Evolutionary conservation across 148 eudicot species (phyloP), one percentile per base, ranked within the genome.

Genomic region (Beta vulgaris): DNA sequence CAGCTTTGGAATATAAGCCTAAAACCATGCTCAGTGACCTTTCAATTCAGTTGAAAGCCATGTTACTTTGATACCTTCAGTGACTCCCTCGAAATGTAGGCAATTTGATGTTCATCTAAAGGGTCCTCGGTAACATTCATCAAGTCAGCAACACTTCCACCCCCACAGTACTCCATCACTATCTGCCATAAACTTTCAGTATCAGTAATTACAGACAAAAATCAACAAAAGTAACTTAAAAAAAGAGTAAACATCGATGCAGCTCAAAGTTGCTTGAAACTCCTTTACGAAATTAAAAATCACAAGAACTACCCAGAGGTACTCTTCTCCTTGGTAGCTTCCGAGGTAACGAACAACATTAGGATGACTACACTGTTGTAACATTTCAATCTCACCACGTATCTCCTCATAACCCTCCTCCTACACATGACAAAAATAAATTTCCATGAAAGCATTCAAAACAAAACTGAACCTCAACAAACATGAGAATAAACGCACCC

Each of bases 101-200:
- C 98, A 84, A 94, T 92, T 81, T 94, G 98, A 77, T 51, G 76
- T 81, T 94, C 98, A 62, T 94, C 97, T 78, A 94, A 82, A 79
- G 98, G 72, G 74, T 89, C 98, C 44, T 92, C 98, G 0, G 97
- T 94, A 55, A 85, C 89, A 75, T 91, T 91, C 98, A 94, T 94
- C 84, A 94, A 81, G 76, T 92, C 98, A 75, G 98, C 97, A 84
- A 94, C 93, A 80, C 98, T 94, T 81, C 98, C 98, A 77, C 98
- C 98, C 72, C 98, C 98, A 84, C 98, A 94, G 72, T 94, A 94
- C 88, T 94, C 98, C 98, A 94, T 94, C 51, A 94, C 98, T 83
- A 94, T 94, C 98, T 94, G 97, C 77, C 81, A 85, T 74, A 68
- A 79, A 48, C 75, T 71, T 66, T 73, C 73, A 15, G 9, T 62